Evolutionary conservation across 768 basidiomycete genomes (phyloP), one percentile per base, ranked within the genome.

Genomic region (Hygrocybe punicea): DNA sequence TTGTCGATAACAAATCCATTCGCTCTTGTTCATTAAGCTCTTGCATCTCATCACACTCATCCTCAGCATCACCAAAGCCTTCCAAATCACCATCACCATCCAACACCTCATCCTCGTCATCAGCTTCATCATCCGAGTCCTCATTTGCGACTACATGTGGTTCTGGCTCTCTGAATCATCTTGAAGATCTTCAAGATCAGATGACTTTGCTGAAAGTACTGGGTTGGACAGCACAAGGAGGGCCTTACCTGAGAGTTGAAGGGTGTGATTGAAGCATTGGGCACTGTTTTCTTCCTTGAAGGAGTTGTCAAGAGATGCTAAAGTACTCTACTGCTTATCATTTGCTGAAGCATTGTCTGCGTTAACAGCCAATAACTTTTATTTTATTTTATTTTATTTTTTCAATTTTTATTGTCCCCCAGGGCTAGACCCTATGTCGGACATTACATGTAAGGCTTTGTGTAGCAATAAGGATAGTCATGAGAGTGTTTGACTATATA

Each of bases 231-330:
- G 49, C 17, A 4, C 14, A 7, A 51, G 35, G 29, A 51, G 45
- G 73, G 76, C 17, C 76, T 19, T 4, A 73, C 19, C 49, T n/a
- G 49, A 51, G 17, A 47, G 45, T 13, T 47, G 45, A 6, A 47
- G 16, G 4, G 45, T 47, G 23, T 47, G 45, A 23, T 51, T 51
- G 35, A 51, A 51, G 25, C 49, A 51, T 7, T 24, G 24, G 25
- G 29, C 19, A 14, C 29, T 17, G 21, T 51, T 51, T 13, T 51
- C 49, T 6, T 51, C 49, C 13, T 17, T n/a, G 21, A 51, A 51
- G 8, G 49, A 33, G 29, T 51, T 51, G 29, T 51, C 24, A 6
- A 17, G 11, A 13, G 19, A 9, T 13, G 49, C 49, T 14, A 51
- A 25, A 4, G 19, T 23, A 34, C 5, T 25, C 11, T 17, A 2